Conservation (phyloP, 192 early-diverging fungal genomes). For the Umbelopsis vinacea region DNA sequence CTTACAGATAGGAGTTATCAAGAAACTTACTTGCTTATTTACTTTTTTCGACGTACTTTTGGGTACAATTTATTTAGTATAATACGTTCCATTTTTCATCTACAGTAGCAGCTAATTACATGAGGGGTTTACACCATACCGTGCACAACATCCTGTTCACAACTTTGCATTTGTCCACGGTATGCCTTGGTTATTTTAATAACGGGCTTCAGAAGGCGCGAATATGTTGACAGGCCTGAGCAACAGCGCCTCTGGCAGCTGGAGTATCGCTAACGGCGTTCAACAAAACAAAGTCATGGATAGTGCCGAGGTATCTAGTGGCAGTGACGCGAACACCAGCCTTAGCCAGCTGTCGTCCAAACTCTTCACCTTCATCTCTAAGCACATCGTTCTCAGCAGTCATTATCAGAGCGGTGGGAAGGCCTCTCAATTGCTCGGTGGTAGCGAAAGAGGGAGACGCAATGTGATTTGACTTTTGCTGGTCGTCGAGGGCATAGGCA, state of each 20-base stretch:
- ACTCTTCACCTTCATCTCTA: conserved; percentile 28
- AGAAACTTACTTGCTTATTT: no score
- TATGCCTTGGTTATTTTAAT: neutral
- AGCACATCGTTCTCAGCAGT: conserved; percentile 32
- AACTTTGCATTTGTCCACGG: no score
- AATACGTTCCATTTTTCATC: no score
- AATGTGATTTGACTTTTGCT: neutral
- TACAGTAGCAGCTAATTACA: no score
- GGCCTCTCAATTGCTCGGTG: conserved; percentile 19
- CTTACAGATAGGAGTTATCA: no score
- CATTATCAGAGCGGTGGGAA: conserved; percentile 23
- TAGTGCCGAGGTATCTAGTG: conserved; percentile 22
- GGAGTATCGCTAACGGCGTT: conserved; percentile 7
- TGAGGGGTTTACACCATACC: no score
- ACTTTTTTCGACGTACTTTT: no score
- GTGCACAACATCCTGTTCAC: no score
- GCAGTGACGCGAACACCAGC: conserved; percentile 32
- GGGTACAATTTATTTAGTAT: no score
- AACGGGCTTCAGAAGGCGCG: neutral
- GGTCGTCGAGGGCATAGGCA: conserved; percentile 2
- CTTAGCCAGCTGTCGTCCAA: conserved; percentile 1
- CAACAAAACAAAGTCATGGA: conserved; percentile 26
- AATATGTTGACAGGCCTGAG: conserved; percentile 13
- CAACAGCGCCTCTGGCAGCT: neutral
- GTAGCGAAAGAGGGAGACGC: neutral